Evolutionary conservation across 768 basidiomycete genomes (phyloP), one percentile per base, ranked within the genome.

Genomic region (Phylloporus sp.): DNA sequence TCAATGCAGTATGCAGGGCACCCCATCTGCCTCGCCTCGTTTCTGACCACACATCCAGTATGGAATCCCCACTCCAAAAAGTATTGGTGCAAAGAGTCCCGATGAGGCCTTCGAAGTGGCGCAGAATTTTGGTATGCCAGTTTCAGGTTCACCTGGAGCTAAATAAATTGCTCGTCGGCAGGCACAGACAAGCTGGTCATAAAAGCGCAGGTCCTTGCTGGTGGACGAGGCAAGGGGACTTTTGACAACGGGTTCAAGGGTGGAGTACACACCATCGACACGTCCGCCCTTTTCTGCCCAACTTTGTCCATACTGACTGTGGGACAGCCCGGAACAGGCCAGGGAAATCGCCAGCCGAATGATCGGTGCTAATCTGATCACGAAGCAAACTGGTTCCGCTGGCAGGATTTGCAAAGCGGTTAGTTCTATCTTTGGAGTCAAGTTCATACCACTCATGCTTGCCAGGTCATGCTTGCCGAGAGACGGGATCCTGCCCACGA

Each of bases 201-300:
- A 70, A 98, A 98, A 71, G 96, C 96, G 31, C 96, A 99, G 68
- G 96, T 99, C 7, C 85, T 99, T 45, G 96, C 96, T 54, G 96
- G 96, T 60, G 96, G 96, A 53, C 84, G 96, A 62, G 96, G 96
- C 59, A 98, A 98, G 78, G 96, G 96, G 31, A 85, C 86, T 59
- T 99, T 99, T 60, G 83, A 92, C 71, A 91, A 81, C 65, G 96
- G 96, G 15, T 82, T 98, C 67, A 86, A 97, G 68, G 96, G 96
- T 47, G 96, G 96, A 70, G 96, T 99, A 6, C 95, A 98, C 65
- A 81, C 89, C 77, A 79, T 97, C 44, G 78, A 90, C 63, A 87
- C 79, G 95, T 94, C 62, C 44, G 54, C 42, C 31, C 27, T 37
- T 40, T 44, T 33, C 23, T 34, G n/a, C 36, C 22, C 15, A 45